Evolutionary conservation across 257 asterid species (phyloP).

Genomic region (Solanum bulbocastanum): DNA sequence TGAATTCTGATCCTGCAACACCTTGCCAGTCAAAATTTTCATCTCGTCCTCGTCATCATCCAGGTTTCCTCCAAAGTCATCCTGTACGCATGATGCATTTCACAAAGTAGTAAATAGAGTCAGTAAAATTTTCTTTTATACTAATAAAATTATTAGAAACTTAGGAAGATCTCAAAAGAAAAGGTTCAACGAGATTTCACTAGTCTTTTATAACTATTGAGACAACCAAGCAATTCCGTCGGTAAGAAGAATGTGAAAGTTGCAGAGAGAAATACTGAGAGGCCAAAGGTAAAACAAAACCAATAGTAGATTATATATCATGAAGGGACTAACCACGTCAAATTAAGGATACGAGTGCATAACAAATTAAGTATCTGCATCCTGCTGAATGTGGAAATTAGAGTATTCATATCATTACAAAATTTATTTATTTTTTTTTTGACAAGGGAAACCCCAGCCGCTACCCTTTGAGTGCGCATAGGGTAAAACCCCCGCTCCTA

Average conservation of each 20-base stretch:
- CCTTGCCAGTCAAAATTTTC: constrained; percentile 22
- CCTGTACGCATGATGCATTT: constrained; percentile 25
- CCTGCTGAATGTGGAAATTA: neutral
- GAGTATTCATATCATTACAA: neutral
- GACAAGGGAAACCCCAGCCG: no score
- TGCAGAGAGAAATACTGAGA: neutral
- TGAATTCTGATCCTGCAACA: constrained; percentile 19
- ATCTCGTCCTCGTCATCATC: constrained; percentile 23
- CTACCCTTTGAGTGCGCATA: no score
- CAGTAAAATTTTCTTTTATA: neutral
- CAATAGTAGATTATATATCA: neutral
- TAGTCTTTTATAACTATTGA: neutral
- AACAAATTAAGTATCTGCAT: neutral
- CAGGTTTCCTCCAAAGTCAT: constrained; percentile 10
- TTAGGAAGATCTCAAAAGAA: neutral
- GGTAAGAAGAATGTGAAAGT: neutral
- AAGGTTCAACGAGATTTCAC: neutral
- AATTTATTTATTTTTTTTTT: neutral
- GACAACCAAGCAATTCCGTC: neutral
- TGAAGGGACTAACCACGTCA: neutral
- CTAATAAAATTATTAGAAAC: neutral
- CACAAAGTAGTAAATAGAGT: neutral
- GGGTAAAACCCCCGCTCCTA: no score
- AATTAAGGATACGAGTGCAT: neutral
- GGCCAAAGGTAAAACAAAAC: neutral